Evolutionary conservation across 805 yeast species (phyloP), one percentile per base, ranked within the genome.

Genomic region (Kazachstania psychrophila): DNA sequence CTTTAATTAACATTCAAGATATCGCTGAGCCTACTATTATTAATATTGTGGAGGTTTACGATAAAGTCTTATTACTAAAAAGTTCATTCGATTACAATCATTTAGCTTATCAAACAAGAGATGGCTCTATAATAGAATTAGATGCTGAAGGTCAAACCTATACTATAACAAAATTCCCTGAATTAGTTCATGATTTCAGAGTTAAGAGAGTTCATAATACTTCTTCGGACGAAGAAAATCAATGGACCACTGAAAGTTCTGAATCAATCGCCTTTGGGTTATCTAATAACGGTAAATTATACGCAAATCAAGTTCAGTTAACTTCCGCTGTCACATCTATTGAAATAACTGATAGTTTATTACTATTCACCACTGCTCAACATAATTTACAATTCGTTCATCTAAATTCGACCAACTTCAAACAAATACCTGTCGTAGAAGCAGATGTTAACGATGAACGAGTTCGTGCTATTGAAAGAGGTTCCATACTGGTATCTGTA

Each of bases 341-440:
- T 39, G 69, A 73, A 38, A 61, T 81, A 10, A 77, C 95, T 0
- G 87, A 79, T 28, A 68, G 77, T 6, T 79, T 82, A 51, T 62
- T 89, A 11, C 58, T 84, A 20, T 81, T 82, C 55, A 92, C 98
- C 0, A 88, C 95, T 2, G 94, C 92, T 6, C 92, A 84, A 45
- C 83, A 86, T 43, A 75, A 75, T 43, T 66, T 92, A 42, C 80
- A 86, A 54, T 86, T 89, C 49, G 71, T 84, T 29, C 96, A 87
- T 58, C 64, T 88, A 50, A 65, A 63, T 20, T 52, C 69, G 5
- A 51, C 61, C 1, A 51, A 53, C 8, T 65, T 65, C 46, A 58
- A 62, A 29, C 70, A 70, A 30, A 42, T 66, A 15, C 57, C 62
- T 6, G 55, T 58, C 3, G 61, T 66, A 3, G 64, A 62, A 11